A percentile compares a stretch with the other conserved stretches of the same genome.
Conservation (phyloP, 148 eudicot genomes). For the Silene conica region DNA sequence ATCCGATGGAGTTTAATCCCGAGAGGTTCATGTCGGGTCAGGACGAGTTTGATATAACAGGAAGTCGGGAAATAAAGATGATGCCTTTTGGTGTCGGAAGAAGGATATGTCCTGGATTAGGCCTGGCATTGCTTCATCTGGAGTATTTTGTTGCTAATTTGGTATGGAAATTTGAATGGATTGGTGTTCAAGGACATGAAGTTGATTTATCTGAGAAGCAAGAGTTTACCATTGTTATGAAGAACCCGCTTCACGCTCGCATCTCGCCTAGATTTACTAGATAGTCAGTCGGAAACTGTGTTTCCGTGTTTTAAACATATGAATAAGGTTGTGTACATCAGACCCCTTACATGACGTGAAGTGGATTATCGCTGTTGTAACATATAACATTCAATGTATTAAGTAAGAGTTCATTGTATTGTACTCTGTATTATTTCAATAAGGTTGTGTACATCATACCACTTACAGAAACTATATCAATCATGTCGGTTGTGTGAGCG, state of each 20-base stretch:
- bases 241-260: constrained; percentile 44
- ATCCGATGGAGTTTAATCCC: constrained; percentile 57
- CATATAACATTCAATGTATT: too few relatives aligned
- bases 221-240: constrained; percentile 54
- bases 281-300: too few relatives aligned
- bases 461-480: too few relatives aligned
- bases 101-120: constrained; percentile 49
- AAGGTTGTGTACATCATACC: too few relatives aligned
- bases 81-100: constrained; percentile 76
- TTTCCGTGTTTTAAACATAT: too few relatives aligned
- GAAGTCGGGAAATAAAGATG: constrained; percentile 66
- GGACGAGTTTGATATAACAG: constrained; percentile 39
- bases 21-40: constrained; percentile 42
- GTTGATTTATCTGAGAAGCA: constrained; percentile 53
- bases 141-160: constrained; percentile 61
- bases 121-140: constrained; percentile 54
- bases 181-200: constrained; percentile 24
- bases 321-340: too few relatives aligned
- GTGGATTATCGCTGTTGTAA: too few relatives aligned
- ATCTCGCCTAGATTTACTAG: constrained; percentile 29
- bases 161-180: constrained; percentile 55
- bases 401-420: too few relatives aligned
- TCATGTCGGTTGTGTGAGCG: too few relatives aligned
- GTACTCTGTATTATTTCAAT: too few relatives aligned
- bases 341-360: too few relatives aligned